phyloP scores from a whole-genome alignment of 2,329 filamentous ascomycete species.

The Fragosphaeria purpurea region DNA sequence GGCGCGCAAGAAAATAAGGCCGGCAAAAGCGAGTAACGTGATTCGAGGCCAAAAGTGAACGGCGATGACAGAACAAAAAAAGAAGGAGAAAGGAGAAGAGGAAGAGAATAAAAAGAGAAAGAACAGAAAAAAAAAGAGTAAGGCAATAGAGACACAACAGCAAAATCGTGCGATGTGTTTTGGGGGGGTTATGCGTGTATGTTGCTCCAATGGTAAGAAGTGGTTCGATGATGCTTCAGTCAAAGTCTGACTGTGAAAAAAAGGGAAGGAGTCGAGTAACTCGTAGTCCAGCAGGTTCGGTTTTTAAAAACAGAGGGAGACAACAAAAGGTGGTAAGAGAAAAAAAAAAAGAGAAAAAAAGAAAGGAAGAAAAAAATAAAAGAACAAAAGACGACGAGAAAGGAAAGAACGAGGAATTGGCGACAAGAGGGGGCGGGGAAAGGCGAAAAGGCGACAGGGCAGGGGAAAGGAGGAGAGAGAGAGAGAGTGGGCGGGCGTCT shows the following conservation, averaged over 20 bases:
- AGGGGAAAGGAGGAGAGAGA: background rate
- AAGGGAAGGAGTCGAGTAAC: no score
- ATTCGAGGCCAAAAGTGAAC: background rate
- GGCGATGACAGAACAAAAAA: background rate
- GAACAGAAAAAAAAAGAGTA: constrained; percentile 2
- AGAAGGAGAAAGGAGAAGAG: background rate
- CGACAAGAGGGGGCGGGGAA: constrained; percentile 11
- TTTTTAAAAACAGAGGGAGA: background rate
- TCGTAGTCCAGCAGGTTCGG: no score
- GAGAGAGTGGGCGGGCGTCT: background rate
- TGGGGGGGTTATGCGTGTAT: no score
- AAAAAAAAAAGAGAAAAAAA: background rate
- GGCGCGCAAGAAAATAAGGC: constrained; percentile 5
- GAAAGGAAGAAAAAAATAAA: background rate
- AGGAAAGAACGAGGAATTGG: constrained; percentile 7
- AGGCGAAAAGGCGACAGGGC: background rate
- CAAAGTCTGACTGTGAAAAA: no score
- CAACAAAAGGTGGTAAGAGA: background rate
- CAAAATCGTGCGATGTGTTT: no score
- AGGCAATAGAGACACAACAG: no score
- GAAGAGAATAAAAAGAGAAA: background rate
- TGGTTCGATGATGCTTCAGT: no score
- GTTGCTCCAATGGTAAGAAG: no score
- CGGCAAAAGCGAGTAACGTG: constrained; percentile 1
- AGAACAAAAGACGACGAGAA: constrained; percentile 1